Base-by-base conservation (phyloP, 495 filamentous ascomycete species). In the Parathielavia appendiculata region DNA sequence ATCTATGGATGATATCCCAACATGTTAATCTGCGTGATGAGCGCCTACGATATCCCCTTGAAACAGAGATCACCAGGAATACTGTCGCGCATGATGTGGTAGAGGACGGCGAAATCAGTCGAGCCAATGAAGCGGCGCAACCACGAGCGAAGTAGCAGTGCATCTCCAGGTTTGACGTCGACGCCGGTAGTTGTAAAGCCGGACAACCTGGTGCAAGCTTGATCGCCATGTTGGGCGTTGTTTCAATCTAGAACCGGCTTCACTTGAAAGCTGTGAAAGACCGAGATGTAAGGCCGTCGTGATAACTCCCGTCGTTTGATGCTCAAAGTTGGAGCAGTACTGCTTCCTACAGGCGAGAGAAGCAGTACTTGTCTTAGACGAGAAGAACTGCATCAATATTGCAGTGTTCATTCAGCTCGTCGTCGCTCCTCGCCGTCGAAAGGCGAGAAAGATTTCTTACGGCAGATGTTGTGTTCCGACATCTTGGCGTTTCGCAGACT, bases 31-130 rank as follows among this genome's bases (percentile, higher is more conserved):
- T 6, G 30, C 34, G 32, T 54, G 45, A 53, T 30, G 22, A 36
- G 14, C 22, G 17, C n/a, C 40, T 13, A 34, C 43, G 43, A 55
- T 19, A 32, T 20, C 19, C 20, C 39, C 49, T 47, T 63, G 61
- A 59, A 63, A 63, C 61, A 36, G n/a, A 56, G 48, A 59, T 59
- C 57, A 40, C 38, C 52, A 57, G 53, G 53, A 30, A 59, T 34
- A 12, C 35, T 23, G 44, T 26, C 36, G 10, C n/a, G 57, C 50
- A 41, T 54, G 13, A 49, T 5, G 20, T 20, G 34, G n/a, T 34
- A 19, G 9, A 59, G 39, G 40, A 17, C 56, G 49, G 40, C 34
- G 30, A 41, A 52, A 35, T 38, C 17, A 48, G 14, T 39, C 48
- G 49, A 47, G 56, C 49, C 56, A 58, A 58, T 53, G 56, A 36